A percentile compares a stretch with the other conserved stretches of the same genome.
These are phyloP conservation scores for Melampsora abietis-canadensis DNA, from an alignment of 1,284 basidiomycete species.

Conservation along the genomic window DNA sequence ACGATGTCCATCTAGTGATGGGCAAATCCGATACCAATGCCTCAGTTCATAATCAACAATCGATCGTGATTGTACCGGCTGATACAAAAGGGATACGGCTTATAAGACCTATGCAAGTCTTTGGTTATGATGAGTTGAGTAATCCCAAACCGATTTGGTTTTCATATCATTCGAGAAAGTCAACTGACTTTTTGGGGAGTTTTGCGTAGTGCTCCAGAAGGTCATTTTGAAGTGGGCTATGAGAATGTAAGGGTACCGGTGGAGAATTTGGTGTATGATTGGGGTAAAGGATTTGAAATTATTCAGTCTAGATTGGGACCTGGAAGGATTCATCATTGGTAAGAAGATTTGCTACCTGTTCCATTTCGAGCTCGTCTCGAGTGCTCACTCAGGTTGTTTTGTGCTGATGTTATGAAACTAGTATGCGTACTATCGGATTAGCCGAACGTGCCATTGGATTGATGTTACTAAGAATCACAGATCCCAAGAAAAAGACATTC, in stretches of 20 bases:
- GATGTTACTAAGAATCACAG: conserved; percentile 86
- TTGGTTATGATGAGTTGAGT: conserved; percentile 51
- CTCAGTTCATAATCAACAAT: conserved; percentile 72
- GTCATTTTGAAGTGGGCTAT: conserved; percentile 92
- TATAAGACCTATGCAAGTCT: conserved; percentile 81
- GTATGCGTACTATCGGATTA: conserved; percentile 88
- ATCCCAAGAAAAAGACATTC: conserved; percentile 84
- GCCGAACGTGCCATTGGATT: conserved; percentile 81
- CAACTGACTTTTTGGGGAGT: conserved; percentile 82
- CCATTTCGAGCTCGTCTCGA: neutral
- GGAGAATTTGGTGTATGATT: conserved; percentile 78
- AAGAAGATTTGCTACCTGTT: conserved; percentile 12
- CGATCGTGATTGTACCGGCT: conserved; percentile 86
- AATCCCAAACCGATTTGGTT: neutral
- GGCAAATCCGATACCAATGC: conserved; percentile 67
- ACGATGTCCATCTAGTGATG: conserved; percentile 84
- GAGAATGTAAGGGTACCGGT: conserved; percentile 86
- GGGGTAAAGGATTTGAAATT: conserved; percentile 94
- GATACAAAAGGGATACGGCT: conserved; percentile 82
- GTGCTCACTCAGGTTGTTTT: neutral
- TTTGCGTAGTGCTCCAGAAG: conserved; percentile 55
- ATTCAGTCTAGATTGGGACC: conserved; percentile 96
- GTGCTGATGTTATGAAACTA: neutral
- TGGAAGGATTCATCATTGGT: conserved; percentile 90
- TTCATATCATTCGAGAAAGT: conserved; percentile 48